Base-by-base conservation (phyloP, 495 filamentous ascomycete species). In the Neurospora terricola region DNA sequence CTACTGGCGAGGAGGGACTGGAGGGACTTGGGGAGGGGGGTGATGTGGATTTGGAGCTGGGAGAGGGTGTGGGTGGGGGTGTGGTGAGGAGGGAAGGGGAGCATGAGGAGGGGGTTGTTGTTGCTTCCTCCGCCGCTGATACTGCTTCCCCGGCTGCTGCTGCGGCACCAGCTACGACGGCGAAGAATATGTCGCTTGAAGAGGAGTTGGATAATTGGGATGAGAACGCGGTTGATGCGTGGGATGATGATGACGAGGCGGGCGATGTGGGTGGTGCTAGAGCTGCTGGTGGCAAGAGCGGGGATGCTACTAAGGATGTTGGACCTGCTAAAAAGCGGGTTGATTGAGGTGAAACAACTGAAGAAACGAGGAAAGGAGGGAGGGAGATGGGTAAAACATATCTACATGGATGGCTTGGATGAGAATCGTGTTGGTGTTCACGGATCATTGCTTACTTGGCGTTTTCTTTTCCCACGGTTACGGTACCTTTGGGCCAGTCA, bases 121-220 rank as follows among this genome's bases (percentile, higher is more conserved):
- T 82, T 69, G 77, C 82, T 37, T 37, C 36, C 5, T 37, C 36
- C 5, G 36, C 36, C 5, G 36, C 36, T 37, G 36, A 7, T 8
- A 7, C 36, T 37, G 36, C 14, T 62, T 62, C 23, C 12, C 21
- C 54, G 23, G 70, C 76, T 48, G 76, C 76, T 34, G 48, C 43
- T 45, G 75, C 80, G 40, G 77, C 81, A 43, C 73, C 78, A 69
- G 79, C 76, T 71, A 43, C 70, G 72, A 38, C 66, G 42, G 48
- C 74, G 10, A 77, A 78, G 37, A 16, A 71, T 9, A 75, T 71
- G 59, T 86, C 85, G 6, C 81, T 93, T 66, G 92, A 94, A 73
- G 88, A 91, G 43, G 90, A 92, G 79, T 87, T 94, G 16, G 92
- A 94, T 76, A 91, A 91, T 74, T 95, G 92, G 92, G 92, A 94